phyloP scores from a whole-genome alignment of 306 rosid genomes.

The Rosa persica region DNA sequence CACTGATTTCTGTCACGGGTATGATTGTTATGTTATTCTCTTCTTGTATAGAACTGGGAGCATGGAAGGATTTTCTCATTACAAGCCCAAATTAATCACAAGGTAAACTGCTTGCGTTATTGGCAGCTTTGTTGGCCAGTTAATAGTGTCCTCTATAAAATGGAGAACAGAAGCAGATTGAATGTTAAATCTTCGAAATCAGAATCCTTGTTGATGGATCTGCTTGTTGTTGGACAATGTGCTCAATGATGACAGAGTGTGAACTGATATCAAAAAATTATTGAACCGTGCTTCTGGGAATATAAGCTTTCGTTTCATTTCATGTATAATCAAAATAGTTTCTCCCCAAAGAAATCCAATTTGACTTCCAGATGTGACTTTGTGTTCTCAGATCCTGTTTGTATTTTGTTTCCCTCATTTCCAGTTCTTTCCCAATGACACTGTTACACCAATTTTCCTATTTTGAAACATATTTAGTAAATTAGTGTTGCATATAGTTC shows the following conservation, averaged over 20 bases:
- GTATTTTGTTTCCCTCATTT: background rate
- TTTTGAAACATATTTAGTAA: background rate
- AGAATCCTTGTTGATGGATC: constrained; percentile 18
- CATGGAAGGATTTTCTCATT: constrained; percentile 74
- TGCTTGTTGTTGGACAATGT: constrained; percentile 8
- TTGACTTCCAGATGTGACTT: constrained; percentile 4
- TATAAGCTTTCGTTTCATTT: background rate
- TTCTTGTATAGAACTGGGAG: constrained; percentile 68
- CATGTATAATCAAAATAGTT: background rate
- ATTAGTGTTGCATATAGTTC: background rate
- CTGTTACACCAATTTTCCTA: background rate
- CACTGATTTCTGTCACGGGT: background rate
- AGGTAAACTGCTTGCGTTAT: constrained; percentile 47
- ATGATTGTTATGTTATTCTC: constrained; percentile 9
- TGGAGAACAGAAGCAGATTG: constrained; percentile 12
- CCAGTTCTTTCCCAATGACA: background rate
- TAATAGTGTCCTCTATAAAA: constrained; percentile 11
- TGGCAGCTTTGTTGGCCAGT: background rate
- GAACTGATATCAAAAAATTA: background rate
- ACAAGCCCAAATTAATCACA: constrained; percentile 81
- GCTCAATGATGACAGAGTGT: background rate
- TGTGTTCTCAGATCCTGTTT: background rate
- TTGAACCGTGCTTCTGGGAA: background rate
- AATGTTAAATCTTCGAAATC: constrained; percentile 14
- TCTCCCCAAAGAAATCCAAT: background rate